These are phyloP conservation scores for Monilinia polystroma DNA, from an alignment of 2,329 filamentous ascomycete species.

Conservation along the genomic window DNA sequence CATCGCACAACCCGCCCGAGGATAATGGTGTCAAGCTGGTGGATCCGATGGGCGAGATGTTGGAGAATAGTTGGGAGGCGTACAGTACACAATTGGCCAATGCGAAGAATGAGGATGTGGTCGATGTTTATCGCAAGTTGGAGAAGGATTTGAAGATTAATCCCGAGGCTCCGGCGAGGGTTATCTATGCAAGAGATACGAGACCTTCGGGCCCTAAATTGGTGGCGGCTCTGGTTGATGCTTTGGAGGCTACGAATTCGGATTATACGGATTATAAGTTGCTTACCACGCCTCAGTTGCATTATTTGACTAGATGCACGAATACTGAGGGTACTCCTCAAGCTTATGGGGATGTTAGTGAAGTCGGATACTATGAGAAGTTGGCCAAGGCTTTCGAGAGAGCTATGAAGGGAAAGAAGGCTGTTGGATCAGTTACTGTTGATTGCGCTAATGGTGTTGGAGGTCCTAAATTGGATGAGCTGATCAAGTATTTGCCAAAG, in stretches of 20 bases:
- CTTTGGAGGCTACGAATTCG: slow-evolving; percentile 71
- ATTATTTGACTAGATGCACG: slow-evolving; percentile 91
- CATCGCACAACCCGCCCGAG: slow-evolving; percentile 84
- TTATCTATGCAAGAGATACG: slow-evolving; percentile 90
- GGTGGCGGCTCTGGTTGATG: slow-evolving; percentile 74
- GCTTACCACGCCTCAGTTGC: slow-evolving; percentile 94
- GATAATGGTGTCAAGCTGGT: slow-evolving; percentile 96
- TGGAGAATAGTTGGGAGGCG: slow-evolving; percentile 91
- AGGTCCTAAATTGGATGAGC: slow-evolving; percentile 81
- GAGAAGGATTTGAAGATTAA: slow-evolving; percentile 76
- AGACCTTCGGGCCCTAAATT: slow-evolving; percentile 86
- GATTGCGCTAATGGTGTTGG: slow-evolving; percentile 98
- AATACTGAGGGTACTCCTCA: slow-evolving; percentile 88
- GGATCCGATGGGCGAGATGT: slow-evolving; percentile 97
- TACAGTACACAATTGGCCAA: slow-evolving; percentile 90
- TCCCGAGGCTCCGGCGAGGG: slow-evolving; percentile 66
- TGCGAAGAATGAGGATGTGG: slow-evolving; percentile 71
- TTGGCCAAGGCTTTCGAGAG: slow-evolving; percentile 79
- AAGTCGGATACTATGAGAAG: slow-evolving; percentile 94
- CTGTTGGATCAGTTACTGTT: slow-evolving; percentile 73
- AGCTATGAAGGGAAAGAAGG: slow-evolving; percentile 74
- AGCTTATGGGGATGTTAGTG: slow-evolving; percentile 84
- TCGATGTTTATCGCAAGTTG: slow-evolving; percentile 73
- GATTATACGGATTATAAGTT: slow-evolving; percentile 83
- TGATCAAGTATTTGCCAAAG: slow-evolving; percentile 77